Base-by-base conservation (phyloP, 768 basidiomycete species). In the Lentinula sp. region DNA sequence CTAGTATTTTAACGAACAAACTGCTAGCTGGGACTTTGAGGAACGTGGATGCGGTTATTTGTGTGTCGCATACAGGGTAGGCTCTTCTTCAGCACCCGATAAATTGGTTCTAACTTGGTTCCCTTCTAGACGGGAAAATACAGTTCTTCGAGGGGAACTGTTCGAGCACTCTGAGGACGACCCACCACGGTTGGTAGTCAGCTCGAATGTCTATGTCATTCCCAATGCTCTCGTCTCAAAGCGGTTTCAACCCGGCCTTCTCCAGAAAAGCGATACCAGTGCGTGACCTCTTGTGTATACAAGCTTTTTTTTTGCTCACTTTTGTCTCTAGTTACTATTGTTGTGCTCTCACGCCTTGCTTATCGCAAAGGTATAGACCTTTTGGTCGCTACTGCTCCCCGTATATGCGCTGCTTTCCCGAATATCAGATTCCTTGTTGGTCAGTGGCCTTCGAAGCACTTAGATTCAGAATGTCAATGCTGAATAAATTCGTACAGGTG, bases 301-400 rank as follows among this genome's bases (percentile, higher is more conserved):
- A 21, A 50, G 18, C 23, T n/a, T 35, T 4, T 58, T 51, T 51
- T 28, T 34, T 52, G 2, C 11, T 32, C 32, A 42, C 40, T 40
- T 11, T 53, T 16, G 31, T 16, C 58, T 45, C 23, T 40, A 96
- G 95, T 98, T 60, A 97, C 89, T 2, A 91, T 99, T 49, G 87
- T 99, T 3, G 85, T 97, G 11, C 73, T 99, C 10, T 93, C 94
- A 2, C 86, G 97, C 13, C 77, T 98, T 34, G 93, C 91, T 0
- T 98, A 98, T 68, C 84, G 97, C 53, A 99, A 98, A 76, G 97
- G 97, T 0, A 88, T 99, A 57, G 97, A 99, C 69, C 83, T 99
- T 2, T 84, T 99, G 5, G 91, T 98, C 0, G 94, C 93, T 1
- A 89, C 91, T 0, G 91, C 93, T 0, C 97, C 97, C 0, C 83